Evolutionary conservation across 2,329 filamentous ascomycete species (phyloP).

Genomic region (Fusarium napiforme): DNA sequence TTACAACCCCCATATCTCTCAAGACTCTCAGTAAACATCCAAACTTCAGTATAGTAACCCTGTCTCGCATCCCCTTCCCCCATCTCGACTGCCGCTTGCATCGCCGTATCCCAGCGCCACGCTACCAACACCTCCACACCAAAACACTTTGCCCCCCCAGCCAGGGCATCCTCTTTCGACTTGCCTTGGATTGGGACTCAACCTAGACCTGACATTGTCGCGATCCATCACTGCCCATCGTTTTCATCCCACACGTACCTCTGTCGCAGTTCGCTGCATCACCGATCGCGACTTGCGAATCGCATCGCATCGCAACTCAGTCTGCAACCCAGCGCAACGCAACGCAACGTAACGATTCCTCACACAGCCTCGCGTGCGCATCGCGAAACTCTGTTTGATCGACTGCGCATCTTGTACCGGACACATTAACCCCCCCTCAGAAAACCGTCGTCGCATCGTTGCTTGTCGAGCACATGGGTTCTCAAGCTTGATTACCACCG

Average conservation of each 20-base stretch:
- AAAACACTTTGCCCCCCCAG: constrained; percentile 39
- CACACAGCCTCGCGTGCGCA: constrained; percentile 43
- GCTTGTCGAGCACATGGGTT: constrained; percentile 43
- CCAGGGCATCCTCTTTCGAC: constrained; percentile 34
- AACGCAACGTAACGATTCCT: constrained; percentile 5
- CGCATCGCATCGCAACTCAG: constrained; percentile 28
- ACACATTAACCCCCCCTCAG: constrained; percentile 7
- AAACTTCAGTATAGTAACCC: constrained; percentile 16
- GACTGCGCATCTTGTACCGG: constrained; percentile 31
- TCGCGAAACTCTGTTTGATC: constrained; percentile 39
- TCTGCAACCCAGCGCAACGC: not conserved
- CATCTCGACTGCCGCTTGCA: constrained; percentile 40
- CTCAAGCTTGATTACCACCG: constrained; percentile 37
- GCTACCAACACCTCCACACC: constrained; percentile 42
- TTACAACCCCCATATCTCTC: not conserved
- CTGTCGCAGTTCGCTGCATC: constrained; percentile 36
- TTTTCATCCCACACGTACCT: constrained; percentile 10
- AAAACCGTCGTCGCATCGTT: constrained; percentile 35
- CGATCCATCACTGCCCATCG: constrained; percentile 26
- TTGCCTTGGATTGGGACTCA: constrained; percentile 27
- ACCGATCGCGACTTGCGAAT: constrained; percentile 37
- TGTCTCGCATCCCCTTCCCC: constrained; percentile 23
- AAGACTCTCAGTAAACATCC: not conserved
- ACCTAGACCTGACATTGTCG: constrained; percentile 32
- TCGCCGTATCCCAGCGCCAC: constrained; percentile 42